Evolutionary conservation across 495 filamentous ascomycete genomes (phyloP), one percentile per base, ranked within the genome.

Genomic region (Trichoderma gamsii): DNA sequence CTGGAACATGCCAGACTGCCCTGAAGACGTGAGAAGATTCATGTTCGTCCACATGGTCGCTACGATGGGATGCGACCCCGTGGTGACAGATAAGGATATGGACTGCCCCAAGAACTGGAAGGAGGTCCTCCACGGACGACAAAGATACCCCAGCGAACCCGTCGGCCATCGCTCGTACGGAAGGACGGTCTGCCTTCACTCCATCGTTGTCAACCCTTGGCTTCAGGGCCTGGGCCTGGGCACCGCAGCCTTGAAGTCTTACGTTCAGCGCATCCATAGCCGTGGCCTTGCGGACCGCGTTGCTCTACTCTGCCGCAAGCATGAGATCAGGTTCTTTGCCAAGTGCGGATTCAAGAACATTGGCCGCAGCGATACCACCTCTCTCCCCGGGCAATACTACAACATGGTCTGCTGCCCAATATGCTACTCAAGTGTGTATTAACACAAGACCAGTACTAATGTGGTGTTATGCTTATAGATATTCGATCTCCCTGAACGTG

Each of bases 1-100:
- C 69, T 75, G 75, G 27, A 73, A 74, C 8, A 82, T 85, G 5
- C 82, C 84, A 71, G 83, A 81, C 3, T 73, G 78, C 65, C 80
- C 82, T 35, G 63, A 71, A 38, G 71, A 83, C 65, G 79, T 80
- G 25, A 82, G 84, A 67, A 82, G 80, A 66, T 81, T 90, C 27
- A 82, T 98, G n/a, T 80, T 97, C 41, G 94, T 87, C 65, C 92
- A 97, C 77, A 82, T 94, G 71, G 82, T 97, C 67, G 85, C 90
- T 21, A 93, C 92, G 23, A 88, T 88, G 70, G 88, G 86, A 15
- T 77, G 79, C 61, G 79, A 81, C 66, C 74, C 77, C 1, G 72
- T 82, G 25, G 87, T 96, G 69, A 92, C 87, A 8, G 94, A 97
- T 73, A 81, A 77, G 1, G 86, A 89, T 67, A 97, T 97, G 93